These are phyloP conservation scores for Fonsecaea multimorphosa DNA, from an alignment of 2,329 filamentous ascomycete species.

Conservation along the genomic window DNA sequence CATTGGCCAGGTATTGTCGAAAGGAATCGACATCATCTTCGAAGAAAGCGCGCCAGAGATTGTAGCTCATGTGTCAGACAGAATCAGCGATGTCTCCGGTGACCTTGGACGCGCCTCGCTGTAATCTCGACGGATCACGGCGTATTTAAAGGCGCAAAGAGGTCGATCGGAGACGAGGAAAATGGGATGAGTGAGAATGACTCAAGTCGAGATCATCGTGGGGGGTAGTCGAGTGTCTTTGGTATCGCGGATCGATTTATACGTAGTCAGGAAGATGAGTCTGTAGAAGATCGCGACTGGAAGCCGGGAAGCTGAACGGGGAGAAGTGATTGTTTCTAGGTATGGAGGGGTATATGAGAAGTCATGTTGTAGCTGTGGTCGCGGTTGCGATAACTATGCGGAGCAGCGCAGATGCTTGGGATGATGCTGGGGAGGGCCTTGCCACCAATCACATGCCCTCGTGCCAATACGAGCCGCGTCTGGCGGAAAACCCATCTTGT, in stretches of 20 bases:
- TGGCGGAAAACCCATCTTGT: conserved; percentile 22
- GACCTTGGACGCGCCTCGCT: conserved; percentile 79
- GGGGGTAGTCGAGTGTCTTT: not conserved
- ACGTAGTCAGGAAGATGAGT: not conserved
- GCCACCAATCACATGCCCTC: conserved; percentile 33
- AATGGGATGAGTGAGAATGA: conserved; percentile 5
- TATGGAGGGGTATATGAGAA: conserved; percentile 20
- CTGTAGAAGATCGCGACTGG: not conserved
- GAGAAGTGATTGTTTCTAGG: not conserved
- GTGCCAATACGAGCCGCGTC: conserved; percentile 28
- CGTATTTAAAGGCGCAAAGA: conserved; percentile 80
- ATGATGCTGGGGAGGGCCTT: conserved; percentile 23
- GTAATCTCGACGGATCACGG: conserved; percentile 85
- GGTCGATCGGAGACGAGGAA: conserved; percentile 29
- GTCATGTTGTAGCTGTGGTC: conserved; percentile 22
- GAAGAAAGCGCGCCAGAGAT: conserved; percentile 95
- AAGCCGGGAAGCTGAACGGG: not conserved
- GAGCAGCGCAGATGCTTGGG: conserved; percentile 9
- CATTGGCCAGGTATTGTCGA: conserved; percentile 81
- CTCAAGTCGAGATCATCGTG: conserved; percentile 29
- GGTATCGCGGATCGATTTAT: not conserved
- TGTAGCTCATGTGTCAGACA: conserved; percentile 82
- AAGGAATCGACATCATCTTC: conserved; percentile 98
- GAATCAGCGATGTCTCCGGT: conserved; percentile 47
- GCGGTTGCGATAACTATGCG: conserved; percentile 32